Conservation (phyloP, 106 monocot species). For the Apostasia ramifera region DNA sequence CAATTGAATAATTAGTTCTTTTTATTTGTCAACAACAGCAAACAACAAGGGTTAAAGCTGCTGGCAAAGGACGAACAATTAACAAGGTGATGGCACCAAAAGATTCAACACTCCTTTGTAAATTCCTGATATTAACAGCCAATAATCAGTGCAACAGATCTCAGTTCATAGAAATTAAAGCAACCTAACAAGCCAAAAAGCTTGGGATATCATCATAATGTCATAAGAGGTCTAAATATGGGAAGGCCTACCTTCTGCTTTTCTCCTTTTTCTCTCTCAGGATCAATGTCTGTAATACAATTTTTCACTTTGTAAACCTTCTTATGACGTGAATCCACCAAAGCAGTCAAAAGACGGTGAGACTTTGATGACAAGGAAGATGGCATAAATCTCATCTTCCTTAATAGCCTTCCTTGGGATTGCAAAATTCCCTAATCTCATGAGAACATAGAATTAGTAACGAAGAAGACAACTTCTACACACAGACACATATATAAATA, state of each 20-base stretch:
- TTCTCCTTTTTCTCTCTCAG: slow-evolving; percentile 93
- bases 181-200: no score
- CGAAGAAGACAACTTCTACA: neutral
- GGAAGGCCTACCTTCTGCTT: slow-evolving; percentile 64
- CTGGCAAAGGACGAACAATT: no score
- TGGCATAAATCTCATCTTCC: slow-evolving; percentile 98
- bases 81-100: no score
- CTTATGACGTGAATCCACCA: slow-evolving; percentile 97
- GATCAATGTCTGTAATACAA: slow-evolving; percentile 90
- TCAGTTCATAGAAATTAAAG: no score
- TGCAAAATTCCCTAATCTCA: slow-evolving; percentile 77
- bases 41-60: no score
- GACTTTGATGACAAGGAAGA: slow-evolving; percentile 96
- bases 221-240: no score
- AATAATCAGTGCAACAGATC: no score
- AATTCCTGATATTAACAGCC: no score
- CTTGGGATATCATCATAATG: no score
- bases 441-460: neutral
- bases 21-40: no score
- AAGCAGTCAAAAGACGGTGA: slow-evolving; percentile 84
- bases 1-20: no score
- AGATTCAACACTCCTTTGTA: no score
- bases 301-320: slow-evolving; percentile 98
- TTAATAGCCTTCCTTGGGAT: slow-evolving; percentile 94
- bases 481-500: neutral